These are phyloP conservation scores for Trifolium pratense DNA, from an alignment of 306 rosid genomes.

Conservation along the genomic window DNA sequence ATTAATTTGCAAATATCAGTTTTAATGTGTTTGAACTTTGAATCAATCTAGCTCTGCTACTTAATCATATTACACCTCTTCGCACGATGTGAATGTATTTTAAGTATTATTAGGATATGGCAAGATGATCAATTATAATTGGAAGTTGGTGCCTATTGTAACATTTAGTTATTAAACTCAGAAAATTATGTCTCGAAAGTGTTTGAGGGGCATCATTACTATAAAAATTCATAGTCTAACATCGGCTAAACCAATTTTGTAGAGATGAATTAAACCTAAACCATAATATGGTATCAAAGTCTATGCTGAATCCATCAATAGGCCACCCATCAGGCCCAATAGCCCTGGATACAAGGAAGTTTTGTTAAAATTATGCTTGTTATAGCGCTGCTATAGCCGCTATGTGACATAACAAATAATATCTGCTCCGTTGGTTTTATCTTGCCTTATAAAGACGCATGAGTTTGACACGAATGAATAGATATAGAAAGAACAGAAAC, in stretches of 20 bases:
- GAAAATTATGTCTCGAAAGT: not conserved
- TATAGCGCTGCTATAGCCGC: not conserved
- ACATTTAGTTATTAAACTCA: not conserved
- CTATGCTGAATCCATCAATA: not conserved
- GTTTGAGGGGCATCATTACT: not conserved
- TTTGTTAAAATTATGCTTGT: not conserved
- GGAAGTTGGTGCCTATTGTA: not conserved
- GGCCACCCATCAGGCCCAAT: not conserved
- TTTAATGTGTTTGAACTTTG: too few relatives aligned
- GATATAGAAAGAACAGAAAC: slow-evolving; percentile 1
- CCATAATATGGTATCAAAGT: not conserved
- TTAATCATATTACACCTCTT: not conserved
- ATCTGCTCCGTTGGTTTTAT: not conserved
- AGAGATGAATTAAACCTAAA: not conserved
- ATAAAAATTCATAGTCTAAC: not conserved
- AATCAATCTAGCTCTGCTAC: too few relatives aligned
- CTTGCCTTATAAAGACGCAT: not conserved
- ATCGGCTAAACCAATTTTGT: not conserved
- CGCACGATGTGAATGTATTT: not conserved
- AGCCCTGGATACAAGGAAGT: too few relatives aligned
- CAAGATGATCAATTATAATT: not conserved
- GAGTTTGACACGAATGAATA: slow-evolving; percentile 10
- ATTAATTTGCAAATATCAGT: too few relatives aligned
- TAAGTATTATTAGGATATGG: not conserved
- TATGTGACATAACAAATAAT: not conserved